Evolutionary conservation across 129 eudicot genomes (phyloP).

Genomic region (Pittosporum tobira): DNA sequence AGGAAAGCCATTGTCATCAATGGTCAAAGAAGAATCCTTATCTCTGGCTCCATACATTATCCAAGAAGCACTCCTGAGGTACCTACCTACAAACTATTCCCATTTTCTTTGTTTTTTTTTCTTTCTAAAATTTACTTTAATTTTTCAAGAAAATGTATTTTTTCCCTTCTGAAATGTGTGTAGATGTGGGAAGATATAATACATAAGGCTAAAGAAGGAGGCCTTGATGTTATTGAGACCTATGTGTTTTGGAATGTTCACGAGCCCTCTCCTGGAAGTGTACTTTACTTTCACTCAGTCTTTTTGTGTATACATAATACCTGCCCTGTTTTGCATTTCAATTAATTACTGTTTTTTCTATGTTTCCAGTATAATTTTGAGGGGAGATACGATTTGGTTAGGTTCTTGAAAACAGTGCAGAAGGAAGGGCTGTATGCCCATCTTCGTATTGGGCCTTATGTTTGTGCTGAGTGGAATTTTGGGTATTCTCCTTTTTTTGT

Average conservation of each 20-base stretch:
- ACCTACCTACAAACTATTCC: slow-evolving; percentile 2
- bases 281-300: slow-evolving; percentile 25
- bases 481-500: slow-evolving; percentile 39
- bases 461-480: slow-evolving; percentile 90
- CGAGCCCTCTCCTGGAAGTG: slow-evolving; percentile 90
- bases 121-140: slow-evolving; percentile 18
- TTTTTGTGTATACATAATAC: not conserved
- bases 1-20: slow-evolving; percentile 70
- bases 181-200: slow-evolving; percentile 99
- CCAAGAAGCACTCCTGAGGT: slow-evolving; percentile 99
- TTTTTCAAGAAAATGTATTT: slow-evolving; percentile 22
- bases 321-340: not conserved
- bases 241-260: slow-evolving; percentile 97
- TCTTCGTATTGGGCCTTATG: slow-evolving; percentile 88
- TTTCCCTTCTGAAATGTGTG: slow-evolving; percentile 4
- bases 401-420: slow-evolving; percentile 69
- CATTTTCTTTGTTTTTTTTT: not conserved
- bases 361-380: slow-evolving; percentile 55
- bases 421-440: slow-evolving; percentile 82
- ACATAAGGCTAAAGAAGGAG: slow-evolving; percentile 91
- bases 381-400: slow-evolving; percentile 77
- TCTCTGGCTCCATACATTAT: slow-evolving; percentile 94
- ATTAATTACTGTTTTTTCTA: not conserved
- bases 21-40: slow-evolving; percentile 77
- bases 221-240: slow-evolving; percentile 85